Conservation (phyloP, 73 alveolate genomes). For the Paramecium tetraurelia region DNA sequence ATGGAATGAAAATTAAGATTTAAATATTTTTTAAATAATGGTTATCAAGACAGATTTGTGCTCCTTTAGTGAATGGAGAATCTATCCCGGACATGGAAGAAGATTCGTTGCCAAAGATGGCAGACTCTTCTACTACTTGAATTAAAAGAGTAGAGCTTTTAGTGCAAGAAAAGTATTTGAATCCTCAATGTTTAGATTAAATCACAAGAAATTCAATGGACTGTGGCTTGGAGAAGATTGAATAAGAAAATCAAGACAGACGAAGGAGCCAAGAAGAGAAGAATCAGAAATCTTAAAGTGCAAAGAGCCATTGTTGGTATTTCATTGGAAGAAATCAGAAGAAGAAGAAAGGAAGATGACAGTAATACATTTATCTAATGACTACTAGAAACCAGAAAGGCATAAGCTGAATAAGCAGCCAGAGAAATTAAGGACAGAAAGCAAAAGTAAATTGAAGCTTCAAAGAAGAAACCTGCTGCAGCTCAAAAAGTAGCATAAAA, state of each 20-base stretch:
- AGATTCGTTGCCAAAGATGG: conserved; percentile 92
- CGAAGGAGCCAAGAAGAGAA: conserved; percentile 81
- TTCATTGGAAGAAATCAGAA: conserved; percentile 89
- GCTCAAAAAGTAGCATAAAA: conserved; percentile 23
- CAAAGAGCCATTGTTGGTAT: conserved; percentile 94
- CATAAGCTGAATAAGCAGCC: conserved; percentile 81
- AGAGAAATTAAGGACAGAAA: conserved; percentile 84
- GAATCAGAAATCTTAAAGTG: conserved; percentile 84
- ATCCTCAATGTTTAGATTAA: conserved; percentile 52
- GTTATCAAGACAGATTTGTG: conserved; percentile 92
- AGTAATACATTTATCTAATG: neutral
- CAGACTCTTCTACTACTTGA: conserved; percentile 81
- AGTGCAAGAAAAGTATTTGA: conserved; percentile 69
- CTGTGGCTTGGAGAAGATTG: conserved; percentile 92
- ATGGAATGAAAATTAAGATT: conserved; percentile 41
- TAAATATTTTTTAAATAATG: conserved; percentile 66
- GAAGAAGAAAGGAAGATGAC: conserved; percentile 78
- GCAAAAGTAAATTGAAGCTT: conserved; percentile 62
- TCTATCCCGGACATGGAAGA: conserved; percentile 94
- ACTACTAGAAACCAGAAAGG: conserved; percentile 70
- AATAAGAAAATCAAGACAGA: conserved; percentile 89
- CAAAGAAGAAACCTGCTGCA: conserved; percentile 10
- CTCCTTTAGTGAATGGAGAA: conserved; percentile 86
- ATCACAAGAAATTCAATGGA: conserved; percentile 93
- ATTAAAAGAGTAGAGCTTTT: conserved; percentile 76